Evolutionary conservation across 306 rosid species (phyloP), one percentile per base, ranked within the genome.

Genomic region (Inga laurina): DNA sequence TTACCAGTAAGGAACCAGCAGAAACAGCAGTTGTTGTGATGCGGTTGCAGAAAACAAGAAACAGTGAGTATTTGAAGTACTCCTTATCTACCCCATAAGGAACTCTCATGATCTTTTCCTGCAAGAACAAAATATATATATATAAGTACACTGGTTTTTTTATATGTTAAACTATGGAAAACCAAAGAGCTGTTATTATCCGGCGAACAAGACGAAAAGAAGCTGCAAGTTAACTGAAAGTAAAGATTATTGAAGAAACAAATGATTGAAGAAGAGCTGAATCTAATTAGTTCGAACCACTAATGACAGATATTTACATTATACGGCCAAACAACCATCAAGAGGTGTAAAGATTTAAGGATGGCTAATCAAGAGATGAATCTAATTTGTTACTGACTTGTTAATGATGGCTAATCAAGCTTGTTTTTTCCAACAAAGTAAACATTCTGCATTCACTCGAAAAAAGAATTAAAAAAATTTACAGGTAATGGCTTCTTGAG

Each of bases 31-130:
- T 91, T 59, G 99, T 96, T 39, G 91, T 88, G 84, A 96, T 87
- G 21, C 99, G 99, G 80, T 96, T 96, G 89, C 99, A 96, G 88
- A 96, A 91, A 73, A 96, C 99, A 57, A 96, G 97, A 87, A 96
- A 93, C 72, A 96, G 81, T 2, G 99, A 96, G 84, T 87, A 85
- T 85, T 83, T 94, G 84, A 93, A 93, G 79, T 79, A 94, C 81
- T 91, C 96, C 77, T 91, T 89, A 77, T 93, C 86, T 34, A 65
- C 84, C 32, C 98, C 99, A 76, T 96, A 96, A 6, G 99, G 98
- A 32, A 92, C 85, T 89, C 97, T 93, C 97, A 96, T 96, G 91
- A 96, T 93, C 92, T 96, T 96, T 85, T 96, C 99, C 99, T 96
- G 94, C 77, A 89, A 64, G 15, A 83, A 84, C 82, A 68, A 15